phyloP scores from a whole-genome alignment of 2,329 filamentous ascomycete species.

The Aspergillus glaucus region DNA sequence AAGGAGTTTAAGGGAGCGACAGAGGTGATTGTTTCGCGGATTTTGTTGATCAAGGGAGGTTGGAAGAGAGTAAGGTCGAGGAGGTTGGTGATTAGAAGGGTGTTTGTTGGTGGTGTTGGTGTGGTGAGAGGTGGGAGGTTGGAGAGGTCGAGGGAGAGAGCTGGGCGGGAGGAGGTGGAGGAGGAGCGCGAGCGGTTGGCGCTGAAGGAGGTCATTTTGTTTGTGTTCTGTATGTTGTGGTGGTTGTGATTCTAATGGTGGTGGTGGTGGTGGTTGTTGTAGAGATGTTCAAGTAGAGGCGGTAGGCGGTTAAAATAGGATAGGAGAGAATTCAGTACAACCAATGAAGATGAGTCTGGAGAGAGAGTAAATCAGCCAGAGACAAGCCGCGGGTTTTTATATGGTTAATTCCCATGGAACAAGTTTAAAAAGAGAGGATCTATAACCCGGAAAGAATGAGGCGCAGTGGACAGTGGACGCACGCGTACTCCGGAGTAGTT shows the following conservation, averaged over 20 bases:
- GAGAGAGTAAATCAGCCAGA: not conserved
- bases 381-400: not conserved
- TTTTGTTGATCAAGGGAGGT: constrained; percentile 36
- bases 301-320: not conserved
- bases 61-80: constrained; percentile 43
- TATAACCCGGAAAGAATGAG: too few relatives aligned
- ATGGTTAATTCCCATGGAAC: not conserved
- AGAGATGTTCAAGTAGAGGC: not conserved
- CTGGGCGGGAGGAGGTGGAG: constrained; percentile 24
- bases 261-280: not conserved
- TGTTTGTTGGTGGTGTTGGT: constrained; percentile 45
- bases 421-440: too few relatives aligned
- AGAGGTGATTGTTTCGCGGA: constrained; percentile 37
- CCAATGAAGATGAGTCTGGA: not conserved
- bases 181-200: constrained; percentile 16
- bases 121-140: constrained; percentile 39
- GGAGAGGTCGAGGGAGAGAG: constrained; percentile 42
- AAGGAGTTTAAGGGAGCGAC: constrained; percentile 44
- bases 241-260: not conserved
- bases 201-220: constrained; percentile 14
- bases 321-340: not conserved
- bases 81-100: constrained; percentile 46
- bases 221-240: not conserved
- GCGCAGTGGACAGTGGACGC: too few relatives aligned
- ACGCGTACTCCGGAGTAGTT: too few relatives aligned